Base-by-base conservation (phyloP, 257 asterid genomes). In the Jacaranda mimosifolia region DNA sequence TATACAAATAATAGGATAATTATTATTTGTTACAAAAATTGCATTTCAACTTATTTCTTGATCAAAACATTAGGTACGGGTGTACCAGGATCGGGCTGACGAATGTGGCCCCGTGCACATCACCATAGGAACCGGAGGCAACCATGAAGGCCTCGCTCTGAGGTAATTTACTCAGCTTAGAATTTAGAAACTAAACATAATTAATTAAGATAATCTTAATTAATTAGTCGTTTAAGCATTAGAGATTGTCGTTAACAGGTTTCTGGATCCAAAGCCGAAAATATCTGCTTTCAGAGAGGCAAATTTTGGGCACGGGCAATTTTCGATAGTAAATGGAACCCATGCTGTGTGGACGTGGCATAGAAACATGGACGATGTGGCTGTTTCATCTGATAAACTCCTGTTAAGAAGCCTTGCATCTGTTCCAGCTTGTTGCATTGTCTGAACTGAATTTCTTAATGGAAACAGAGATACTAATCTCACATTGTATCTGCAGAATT, bases 261-360 rank as follows among this genome's bases (percentile, higher is more conserved):
- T 83, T 58, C 63, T 63, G 66, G 75, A 84, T 69, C 94, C 97
- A 5, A 77, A 82, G 52, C 94, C 94, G 6, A 59, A 69, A 4
- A 82, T 88, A 70, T 89, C 93, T 2, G 58, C 73, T 1, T 91
- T 86, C 57, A 84, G 96, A 75, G 98, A 88, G 71, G 86, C 97
- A 15, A 85, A 83, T 46, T 89, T 86, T 72, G 98, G 98, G 68
- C 96, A 92, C 35, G 97, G 96, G 8, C 84, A 84, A 10, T 58
- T 92, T 0, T 79, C 76, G 72, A 74, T 89, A n/a, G 64, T 77
- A 60, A 92, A 92, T 78, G 88, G 73, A 70, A 89, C 83, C 9
- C 87, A 85, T 77, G 96, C 89, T 1, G 62, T 11, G 36, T 93
- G 98, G 96, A 77, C 85, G 26, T 93, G 97, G 97, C 92, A 91